Conservation (phyloP, 192 early-diverging fungal species). For the Diversispora epigaea region DNA sequence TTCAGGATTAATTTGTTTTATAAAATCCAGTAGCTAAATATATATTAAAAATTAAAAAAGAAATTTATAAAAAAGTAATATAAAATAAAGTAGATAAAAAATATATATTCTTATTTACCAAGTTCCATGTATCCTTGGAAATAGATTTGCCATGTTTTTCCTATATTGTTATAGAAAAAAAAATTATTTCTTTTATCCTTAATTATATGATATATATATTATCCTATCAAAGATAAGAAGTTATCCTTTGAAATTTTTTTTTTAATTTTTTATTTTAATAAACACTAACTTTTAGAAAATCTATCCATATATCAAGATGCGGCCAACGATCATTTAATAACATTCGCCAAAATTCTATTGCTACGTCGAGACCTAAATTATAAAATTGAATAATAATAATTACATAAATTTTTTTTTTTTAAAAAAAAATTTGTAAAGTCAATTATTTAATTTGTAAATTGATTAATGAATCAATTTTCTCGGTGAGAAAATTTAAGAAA, state of each 20-base stretch:
- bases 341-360: constrained; percentile 73
- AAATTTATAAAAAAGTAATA: too few species aligned
- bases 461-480: not conserved
- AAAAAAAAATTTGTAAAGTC: not conserved
- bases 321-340: constrained; percentile 60
- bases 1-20: constrained; percentile 57
- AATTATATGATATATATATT: too few species aligned
- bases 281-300: constrained; percentile 57
- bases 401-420: not conserved
- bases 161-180: constrained; percentile 35
- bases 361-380: constrained; percentile 65
- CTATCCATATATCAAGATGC: constrained; percentile 67
- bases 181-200: not conserved
- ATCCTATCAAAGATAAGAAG: not conserved
- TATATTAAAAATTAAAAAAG: not conserved
- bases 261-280: not conserved
- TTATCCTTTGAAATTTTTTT: not conserved
- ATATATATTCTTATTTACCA: constrained; percentile 47
- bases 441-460: too few species aligned
- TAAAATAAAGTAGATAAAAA: not conserved
- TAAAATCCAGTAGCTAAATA: constrained; percentile 73
- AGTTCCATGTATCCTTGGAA: constrained; percentile 81
- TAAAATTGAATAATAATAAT: constrained; percentile 9
- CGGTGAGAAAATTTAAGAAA: not conserved
- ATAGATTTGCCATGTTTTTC: constrained; percentile 76